Evolutionary conservation across 345 rosid species (phyloP), one percentile per base, ranked within the genome.

Genomic region (Eucalyptus polyanthemos): DNA sequence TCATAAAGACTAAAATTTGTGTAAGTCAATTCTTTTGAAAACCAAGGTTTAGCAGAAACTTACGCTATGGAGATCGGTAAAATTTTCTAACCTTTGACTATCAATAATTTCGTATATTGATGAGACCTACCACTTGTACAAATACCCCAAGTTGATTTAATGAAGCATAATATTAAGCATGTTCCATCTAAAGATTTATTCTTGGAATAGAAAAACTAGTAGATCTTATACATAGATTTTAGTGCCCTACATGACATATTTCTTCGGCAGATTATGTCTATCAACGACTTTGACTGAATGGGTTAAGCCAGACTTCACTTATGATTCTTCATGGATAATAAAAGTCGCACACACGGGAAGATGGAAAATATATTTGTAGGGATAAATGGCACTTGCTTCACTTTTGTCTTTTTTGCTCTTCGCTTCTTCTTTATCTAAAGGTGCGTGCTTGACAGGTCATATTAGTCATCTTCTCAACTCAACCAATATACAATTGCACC

Each of bases 401-500:
- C 15, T 50, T 50, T 50, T 16, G n/a, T n/a, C n/a, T n/a, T n/a
- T n/a, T n/a, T n/a, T n/a, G 6, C 2, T 50, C 15, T 50, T 50
- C 1, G 53, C 7, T 6, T 51, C 54, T 51, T 51, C 8, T 2
- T 15, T 50, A 50, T 50, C 15, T 50, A 50, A 0, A 50, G 53
- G 19, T 19, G 1, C 3, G 53, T 50, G 53, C 53, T 50, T 50
- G 19, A 50, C 7, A 50, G 8, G 6, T 50, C 53, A 50, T 6
- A 50, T 50, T 50, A 0, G 0, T 50, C 53, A 50, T 0, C 8
- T 50, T 50, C 53, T 0, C 7, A 0, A 15, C 15, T 50, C 53
- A 50, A 50, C 19, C 0, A 3, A 6, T 50, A 50, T 2, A 0
- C 0, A 50, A 50, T 50, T 50, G 53, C 53, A 50, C 53, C 53